A percentile compares a stretch with the other conserved stretches of the same genome.
Conservation (phyloP, 2,329 filamentous ascomycete genomes). For the Zymoseptoria tritici region DNA sequence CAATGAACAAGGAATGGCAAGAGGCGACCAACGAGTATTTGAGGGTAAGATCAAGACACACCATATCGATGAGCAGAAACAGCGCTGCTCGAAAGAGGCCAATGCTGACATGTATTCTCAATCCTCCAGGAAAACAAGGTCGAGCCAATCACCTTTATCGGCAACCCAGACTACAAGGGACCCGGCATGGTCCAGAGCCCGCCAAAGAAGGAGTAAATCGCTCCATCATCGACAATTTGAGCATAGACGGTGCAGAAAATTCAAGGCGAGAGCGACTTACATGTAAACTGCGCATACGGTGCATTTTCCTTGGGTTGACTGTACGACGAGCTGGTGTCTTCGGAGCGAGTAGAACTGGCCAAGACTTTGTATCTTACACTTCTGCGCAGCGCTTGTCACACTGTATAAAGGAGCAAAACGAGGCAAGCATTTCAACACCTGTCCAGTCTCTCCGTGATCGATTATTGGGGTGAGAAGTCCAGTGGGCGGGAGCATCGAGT, state of each 20-base stretch:
- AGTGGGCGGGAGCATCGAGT: not conserved
- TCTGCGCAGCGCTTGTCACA: conserved; percentile 2
- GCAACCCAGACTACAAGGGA: conserved; percentile 70
- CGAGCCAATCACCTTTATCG: conserved; percentile 79
- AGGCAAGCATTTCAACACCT: conserved; percentile 2
- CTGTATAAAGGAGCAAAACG: conserved; percentile 18
- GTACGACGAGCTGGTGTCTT: conserved; percentile 12
- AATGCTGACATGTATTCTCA: conserved; percentile 8
- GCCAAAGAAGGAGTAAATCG: conserved; percentile 19
- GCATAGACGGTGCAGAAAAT: not conserved
- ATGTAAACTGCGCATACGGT: not conserved
- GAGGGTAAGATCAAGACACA: conserved; percentile 56
- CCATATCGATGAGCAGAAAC: not conserved
- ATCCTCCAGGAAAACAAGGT: conserved; percentile 63
- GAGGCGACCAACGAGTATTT: conserved; percentile 91
- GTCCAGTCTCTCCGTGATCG: not conserved
- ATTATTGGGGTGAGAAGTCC: not conserved
- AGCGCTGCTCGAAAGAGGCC: not conserved
- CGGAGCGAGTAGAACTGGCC: conserved; percentile 4
- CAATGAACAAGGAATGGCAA: conserved; percentile 97
- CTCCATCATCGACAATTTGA: not conserved
- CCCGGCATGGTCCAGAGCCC: conserved; percentile 61
- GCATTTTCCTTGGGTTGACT: conserved; percentile 18
- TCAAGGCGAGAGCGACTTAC: not conserved
- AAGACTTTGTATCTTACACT: conserved; percentile 12